These are phyloP conservation scores for Byssoonygena ceratinophila DNA, from an alignment of 2,329 filamentous ascomycete genomes.

Conservation along the genomic window DNA sequence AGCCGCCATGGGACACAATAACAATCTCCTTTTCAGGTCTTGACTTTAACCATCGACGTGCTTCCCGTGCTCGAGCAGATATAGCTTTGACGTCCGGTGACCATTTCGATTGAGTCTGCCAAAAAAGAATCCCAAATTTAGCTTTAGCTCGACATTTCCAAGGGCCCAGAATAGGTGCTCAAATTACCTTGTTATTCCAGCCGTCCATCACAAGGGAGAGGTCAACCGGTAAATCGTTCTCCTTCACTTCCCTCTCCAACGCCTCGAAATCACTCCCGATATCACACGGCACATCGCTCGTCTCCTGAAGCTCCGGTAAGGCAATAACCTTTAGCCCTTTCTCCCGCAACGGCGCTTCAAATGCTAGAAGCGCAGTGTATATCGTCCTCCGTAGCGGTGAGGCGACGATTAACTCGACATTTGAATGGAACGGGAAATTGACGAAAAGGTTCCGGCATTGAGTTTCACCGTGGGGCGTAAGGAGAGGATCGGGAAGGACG, in stretches of 20 bases:
- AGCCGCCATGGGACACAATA: constrained; percentile 71
- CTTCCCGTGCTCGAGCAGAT: constrained; percentile 49
- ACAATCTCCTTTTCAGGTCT: constrained; percentile 56
- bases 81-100: constrained; percentile 44
- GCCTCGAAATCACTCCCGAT: constrained; percentile 51
- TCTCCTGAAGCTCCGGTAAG: constrained; percentile 69
- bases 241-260: constrained; percentile 52
- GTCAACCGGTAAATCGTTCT: constrained; percentile 49
- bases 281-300: constrained; percentile 64
- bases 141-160: too few species aligned
- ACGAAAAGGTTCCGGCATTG: constrained; percentile 59
- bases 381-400: constrained; percentile 74
- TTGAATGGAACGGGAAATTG: constrained; percentile 54
- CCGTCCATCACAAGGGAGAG: constrained; percentile 49
- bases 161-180: too few species aligned
- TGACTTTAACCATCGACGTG: constrained; percentile 47
- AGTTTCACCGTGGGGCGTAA: constrained; percentile 63
- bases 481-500: constrained; percentile 60
- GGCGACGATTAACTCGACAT: constrained; percentile 60
- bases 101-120: constrained; percentile 33
- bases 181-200: constrained; percentile 62
- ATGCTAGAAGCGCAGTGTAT: constrained; percentile 62
- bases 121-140: neutral
- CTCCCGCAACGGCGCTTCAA: constrained; percentile 46
- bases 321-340: constrained; percentile 48